Percentiles rank a stretch among this genome's conserved stretches.
Conservation (phyloP, 805 yeast species). For the Scheffersomyces amazonensis region DNA sequence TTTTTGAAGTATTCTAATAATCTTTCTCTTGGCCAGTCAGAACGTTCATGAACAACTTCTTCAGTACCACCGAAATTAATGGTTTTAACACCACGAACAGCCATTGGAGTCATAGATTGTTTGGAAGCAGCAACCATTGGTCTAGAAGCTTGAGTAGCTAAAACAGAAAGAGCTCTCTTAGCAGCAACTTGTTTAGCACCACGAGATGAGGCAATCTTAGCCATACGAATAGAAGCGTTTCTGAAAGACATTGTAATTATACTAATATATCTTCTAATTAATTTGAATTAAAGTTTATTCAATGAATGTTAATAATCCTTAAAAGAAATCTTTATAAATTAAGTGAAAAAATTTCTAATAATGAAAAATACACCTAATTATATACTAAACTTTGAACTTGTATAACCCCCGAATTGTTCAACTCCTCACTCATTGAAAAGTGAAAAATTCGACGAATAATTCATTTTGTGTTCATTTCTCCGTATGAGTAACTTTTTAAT, state of each 20-base stretch:
- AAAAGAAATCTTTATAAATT: background rate
- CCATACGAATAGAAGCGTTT: conserved; percentile 43
- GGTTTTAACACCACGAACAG: conserved; percentile 89
- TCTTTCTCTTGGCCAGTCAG: conserved; percentile 99
- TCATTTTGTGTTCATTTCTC: too few species aligned
- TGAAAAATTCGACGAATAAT: background rate
- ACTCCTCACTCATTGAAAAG: too few species aligned
- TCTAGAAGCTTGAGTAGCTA: conserved; percentile 42
- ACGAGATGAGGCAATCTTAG: conserved; percentile 46
- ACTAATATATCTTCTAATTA: conserved; percentile 2
- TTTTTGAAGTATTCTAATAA: conserved; percentile 94
- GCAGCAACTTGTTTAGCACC: conserved; percentile 45
- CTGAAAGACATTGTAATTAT: conserved; percentile 38
- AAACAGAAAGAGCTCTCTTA: conserved; percentile 65
- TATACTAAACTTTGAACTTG: background rate
- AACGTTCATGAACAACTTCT: conserved; percentile 96
- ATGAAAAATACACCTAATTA: background rate
- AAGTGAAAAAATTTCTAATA: background rate
- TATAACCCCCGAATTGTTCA: too few species aligned
- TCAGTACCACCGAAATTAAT: conserved; percentile 95
- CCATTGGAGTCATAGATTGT: conserved; percentile 43
- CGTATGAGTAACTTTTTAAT: too few species aligned
- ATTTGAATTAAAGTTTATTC: background rate
- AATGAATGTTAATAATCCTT: too few species aligned
- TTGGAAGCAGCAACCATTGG: conserved; percentile 42